These are phyloP conservation scores for Colletotrichum tropicale DNA, from an alignment of 2,329 filamentous ascomycete species.

Conservation along the genomic window DNA sequence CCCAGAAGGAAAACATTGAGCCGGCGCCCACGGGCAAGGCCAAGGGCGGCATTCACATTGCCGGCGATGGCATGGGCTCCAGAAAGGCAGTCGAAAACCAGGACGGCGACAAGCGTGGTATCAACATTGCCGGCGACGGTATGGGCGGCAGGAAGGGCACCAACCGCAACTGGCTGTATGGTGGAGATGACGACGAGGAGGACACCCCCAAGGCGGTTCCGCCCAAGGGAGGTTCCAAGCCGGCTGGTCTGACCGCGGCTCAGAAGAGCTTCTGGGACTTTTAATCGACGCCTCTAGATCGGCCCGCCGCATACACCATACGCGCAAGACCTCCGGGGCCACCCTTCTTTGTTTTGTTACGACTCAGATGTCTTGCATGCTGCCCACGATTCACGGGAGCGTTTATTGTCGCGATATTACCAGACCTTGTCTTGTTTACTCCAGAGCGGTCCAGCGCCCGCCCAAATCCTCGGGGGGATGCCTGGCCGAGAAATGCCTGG, in stretches of 20 bases:
- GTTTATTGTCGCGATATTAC: constrained; percentile 4
- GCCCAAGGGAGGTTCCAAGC: constrained; percentile 38
- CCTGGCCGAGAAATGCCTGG: neutral
- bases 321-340: neutral
- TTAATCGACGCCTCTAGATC: constrained; percentile 26
- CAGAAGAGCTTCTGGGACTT: constrained; percentile 54
- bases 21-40: constrained; percentile 16
- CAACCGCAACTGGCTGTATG: constrained; percentile 62
- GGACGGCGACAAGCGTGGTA: constrained; percentile 34
- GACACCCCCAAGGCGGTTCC: constrained; percentile 35
- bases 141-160: constrained; percentile 67
- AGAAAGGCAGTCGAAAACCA: constrained; percentile 44
- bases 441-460: neutral
- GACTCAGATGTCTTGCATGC: constrained; percentile 33
- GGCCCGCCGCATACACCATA: constrained; percentile 1
- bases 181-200: constrained; percentile 51
- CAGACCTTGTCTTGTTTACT: constrained; percentile 15
- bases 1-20: constrained; percentile 57
- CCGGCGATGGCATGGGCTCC: constrained; percentile 71
- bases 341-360: constrained; percentile 22
- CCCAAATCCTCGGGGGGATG: neutral
- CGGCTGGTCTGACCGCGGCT: constrained; percentile 27
- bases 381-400: constrained; percentile 36
- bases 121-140: constrained; percentile 63
- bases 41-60: constrained; percentile 44